Conservation (phyloP, 225 moss, liverwort and hornwort genomes). For the Thuidium tamariscinum region DNA sequence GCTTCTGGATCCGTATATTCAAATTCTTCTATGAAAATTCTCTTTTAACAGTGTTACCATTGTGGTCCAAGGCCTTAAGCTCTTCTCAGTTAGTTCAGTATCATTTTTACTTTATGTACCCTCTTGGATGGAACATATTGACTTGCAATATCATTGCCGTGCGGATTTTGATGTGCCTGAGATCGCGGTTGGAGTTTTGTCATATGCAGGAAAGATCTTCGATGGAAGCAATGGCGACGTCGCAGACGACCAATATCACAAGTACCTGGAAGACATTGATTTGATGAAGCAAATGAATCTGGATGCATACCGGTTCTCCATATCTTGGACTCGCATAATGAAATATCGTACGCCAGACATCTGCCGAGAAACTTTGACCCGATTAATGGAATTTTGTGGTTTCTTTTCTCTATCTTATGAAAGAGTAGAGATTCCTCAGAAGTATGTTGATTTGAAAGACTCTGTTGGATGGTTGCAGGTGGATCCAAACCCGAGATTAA, state of each 20-base stretch:
- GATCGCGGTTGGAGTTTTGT: neutral
- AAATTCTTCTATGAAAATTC: neutral
- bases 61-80: neutral
- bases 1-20: neutral
- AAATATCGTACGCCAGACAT: conserved; percentile 30
- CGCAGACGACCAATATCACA: conserved; percentile 77
- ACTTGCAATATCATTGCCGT: neutral
- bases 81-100: neutral
- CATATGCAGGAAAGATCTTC: conserved; percentile 35
- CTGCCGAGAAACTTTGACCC: neutral
- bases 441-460: neutral
- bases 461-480: conserved; percentile 27
- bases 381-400: neutral
- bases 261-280: conserved; percentile 66
- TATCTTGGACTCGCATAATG: conserved; percentile 73
- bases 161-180: neutral
- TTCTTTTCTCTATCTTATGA: neutral
- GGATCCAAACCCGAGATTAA: conserved; percentile 44
- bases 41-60: neutral
- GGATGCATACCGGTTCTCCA: conserved; percentile 86
- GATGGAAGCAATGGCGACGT: conserved; percentile 52
- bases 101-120: neutral
- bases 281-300: conserved; percentile 52
- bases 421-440: neutral
- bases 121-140: neutral